Percentiles rank a stretch among this genome's conserved stretches.
Conservation (phyloP, 352 stramenopile species). For the Phytophthora ramorum region DNA sequence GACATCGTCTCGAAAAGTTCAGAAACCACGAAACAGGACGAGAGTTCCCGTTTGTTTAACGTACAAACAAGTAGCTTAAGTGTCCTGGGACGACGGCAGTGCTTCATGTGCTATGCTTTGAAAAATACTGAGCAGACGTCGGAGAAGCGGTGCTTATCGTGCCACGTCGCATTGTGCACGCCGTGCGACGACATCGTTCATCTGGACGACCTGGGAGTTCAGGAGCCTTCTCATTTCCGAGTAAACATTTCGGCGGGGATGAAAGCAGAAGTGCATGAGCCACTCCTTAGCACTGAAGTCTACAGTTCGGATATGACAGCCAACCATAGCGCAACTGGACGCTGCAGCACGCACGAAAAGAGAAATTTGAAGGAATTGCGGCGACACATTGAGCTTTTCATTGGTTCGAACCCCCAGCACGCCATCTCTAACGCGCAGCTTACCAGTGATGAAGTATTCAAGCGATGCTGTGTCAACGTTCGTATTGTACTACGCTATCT, state of each 20-base stretch:
- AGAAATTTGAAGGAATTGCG: conserved; percentile 35
- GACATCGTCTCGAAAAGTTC: neutral
- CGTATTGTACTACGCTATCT: conserved; percentile 35
- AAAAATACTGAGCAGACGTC: conserved; percentile 8
- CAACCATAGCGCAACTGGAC: neutral
- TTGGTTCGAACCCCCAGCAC: conserved; percentile 11
- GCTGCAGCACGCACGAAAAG: conserved; percentile 26
- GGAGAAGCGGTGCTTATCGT: conserved; percentile 56
- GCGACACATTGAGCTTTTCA: conserved; percentile 36
- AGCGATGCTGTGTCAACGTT: conserved; percentile 27
- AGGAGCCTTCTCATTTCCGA: conserved; percentile 53
- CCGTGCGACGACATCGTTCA: conserved; percentile 60
- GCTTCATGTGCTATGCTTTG: conserved; percentile 45
- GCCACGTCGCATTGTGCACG: conserved; percentile 48
- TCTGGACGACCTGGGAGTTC: conserved; percentile 69
- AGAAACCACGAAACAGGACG: neutral
- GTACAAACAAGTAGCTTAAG: neutral
- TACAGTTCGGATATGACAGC: neutral
- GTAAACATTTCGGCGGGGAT: conserved; percentile 31
- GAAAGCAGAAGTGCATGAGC: neutral
- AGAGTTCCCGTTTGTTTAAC: neutral
- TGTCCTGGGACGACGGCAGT: conserved; percentile 15
- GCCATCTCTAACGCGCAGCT: conserved; percentile 8
- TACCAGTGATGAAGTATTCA: conserved; percentile 21
- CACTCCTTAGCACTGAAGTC: neutral